Conservation (phyloP, 2,329 filamentous ascomycete genomes). For the Claviceps purpurea region DNA sequence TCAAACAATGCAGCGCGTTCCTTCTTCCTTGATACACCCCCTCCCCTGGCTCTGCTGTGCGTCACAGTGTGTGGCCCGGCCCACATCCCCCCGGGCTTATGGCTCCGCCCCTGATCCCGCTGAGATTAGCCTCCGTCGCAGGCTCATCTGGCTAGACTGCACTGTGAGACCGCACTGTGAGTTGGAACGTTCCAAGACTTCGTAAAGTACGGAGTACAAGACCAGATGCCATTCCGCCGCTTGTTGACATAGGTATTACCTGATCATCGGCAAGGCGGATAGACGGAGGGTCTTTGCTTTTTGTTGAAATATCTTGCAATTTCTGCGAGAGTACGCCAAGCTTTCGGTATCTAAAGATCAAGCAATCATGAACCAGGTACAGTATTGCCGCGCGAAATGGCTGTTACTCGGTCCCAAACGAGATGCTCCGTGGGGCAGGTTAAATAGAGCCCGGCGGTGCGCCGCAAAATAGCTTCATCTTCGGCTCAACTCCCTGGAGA, state of each 20-base stretch:
- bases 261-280: background rate
- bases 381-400: too few species aligned
- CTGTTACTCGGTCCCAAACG: too few species aligned
- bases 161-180: too few species aligned
- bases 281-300: background rate
- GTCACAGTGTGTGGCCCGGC: background rate
- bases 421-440: background rate
- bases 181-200: too few species aligned
- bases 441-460: background rate
- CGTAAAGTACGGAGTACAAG: too few species aligned
- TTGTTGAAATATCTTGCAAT: background rate
- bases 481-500: background rate
- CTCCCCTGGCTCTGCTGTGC: background rate
- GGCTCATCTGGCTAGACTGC: background rate
- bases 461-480: background rate
- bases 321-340: too few species aligned
- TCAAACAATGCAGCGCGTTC: too few species aligned
- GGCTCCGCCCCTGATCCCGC: background rate
- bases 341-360: too few species aligned
- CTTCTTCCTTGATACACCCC: too few species aligned
- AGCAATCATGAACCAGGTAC: too few species aligned
- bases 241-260: too few species aligned
- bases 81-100: background rate
- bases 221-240: too few species aligned
- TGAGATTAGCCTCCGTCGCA: background rate